Evolutionary conservation across 192 early-diverging fungal genomes (phyloP).

Genomic region (Entomortierella parvispora): DNA sequence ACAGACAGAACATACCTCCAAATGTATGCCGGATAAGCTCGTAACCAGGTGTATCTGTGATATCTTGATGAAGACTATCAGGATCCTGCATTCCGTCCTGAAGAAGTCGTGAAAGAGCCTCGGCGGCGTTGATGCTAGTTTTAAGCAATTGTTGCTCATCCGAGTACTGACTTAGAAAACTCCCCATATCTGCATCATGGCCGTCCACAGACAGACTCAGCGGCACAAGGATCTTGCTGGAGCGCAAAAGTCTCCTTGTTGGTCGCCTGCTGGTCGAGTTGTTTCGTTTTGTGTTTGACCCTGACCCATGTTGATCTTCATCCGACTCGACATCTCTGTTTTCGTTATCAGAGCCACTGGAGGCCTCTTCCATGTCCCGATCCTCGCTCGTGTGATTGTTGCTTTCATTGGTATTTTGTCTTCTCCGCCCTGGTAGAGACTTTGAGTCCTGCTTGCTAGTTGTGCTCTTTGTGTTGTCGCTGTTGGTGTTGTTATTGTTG

Average conservation of each 20-base stretch:
- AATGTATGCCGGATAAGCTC: conserved; percentile 44
- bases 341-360: conserved; percentile 19
- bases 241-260: conserved; percentile 29
- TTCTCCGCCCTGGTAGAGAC: no score
- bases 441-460: no score
- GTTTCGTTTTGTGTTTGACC: conserved; percentile 9
- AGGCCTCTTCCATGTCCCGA: conserved; percentile 13
- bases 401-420: no score
- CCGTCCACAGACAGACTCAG: conserved; percentile 17
- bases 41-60: conserved; percentile 33
- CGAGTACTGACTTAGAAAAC: conserved; percentile 20
- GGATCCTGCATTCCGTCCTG: conserved; percentile 31
- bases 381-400: conserved; percentile 11
- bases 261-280: conserved; percentile 4
- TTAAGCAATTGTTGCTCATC: conserved; percentile 30
- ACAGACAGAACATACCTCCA: conserved; percentile 25
- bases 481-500: no score
- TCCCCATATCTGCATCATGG: conserved; percentile 13
- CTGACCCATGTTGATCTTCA: conserved; percentile 10
- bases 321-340: conserved; percentile 27
- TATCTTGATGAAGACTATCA: conserved; percentile 31
- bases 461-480: no score
- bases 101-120: conserved; percentile 32
- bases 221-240: conserved; percentile 23
- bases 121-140: conserved; percentile 30